Conservation (phyloP, 106 monocot species). For the Triglochin maritima region DNA sequence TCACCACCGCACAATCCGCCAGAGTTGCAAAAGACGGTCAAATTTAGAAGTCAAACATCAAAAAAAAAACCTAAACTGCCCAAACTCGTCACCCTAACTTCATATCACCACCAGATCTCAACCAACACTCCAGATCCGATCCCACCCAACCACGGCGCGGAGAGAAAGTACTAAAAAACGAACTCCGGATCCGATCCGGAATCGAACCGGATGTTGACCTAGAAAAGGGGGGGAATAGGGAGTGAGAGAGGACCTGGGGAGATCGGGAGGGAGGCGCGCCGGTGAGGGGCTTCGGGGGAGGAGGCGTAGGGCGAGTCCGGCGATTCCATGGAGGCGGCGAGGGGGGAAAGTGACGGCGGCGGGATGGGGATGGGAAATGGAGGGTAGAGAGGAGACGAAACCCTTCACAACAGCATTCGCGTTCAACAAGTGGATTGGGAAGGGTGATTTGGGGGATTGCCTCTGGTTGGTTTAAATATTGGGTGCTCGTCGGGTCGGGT, state of each 20-base stretch:
- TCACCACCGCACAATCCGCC: too few relatives aligned
- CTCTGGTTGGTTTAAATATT: too few relatives aligned
- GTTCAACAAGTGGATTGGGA: slow-evolving; percentile 15
- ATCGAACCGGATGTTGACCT: too few relatives aligned
- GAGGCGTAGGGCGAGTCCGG: slow-evolving; percentile 38
- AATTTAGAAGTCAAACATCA: too few relatives aligned
- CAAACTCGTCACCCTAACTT: too few relatives aligned
- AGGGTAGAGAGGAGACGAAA: not conserved
- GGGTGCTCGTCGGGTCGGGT: too few relatives aligned
- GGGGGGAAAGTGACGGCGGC: not conserved
- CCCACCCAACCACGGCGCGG: not conserved
- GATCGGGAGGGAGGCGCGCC: slow-evolving; percentile 11
- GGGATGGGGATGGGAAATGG: not conserved
- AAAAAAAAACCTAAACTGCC: too few relatives aligned
- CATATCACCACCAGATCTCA: not conserved
- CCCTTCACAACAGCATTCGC: slow-evolving; percentile 9
- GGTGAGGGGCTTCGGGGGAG: slow-evolving; percentile 30
- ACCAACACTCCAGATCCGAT: not conserved
- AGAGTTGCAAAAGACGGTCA: too few relatives aligned
- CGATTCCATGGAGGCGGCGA: slow-evolving; percentile 35
- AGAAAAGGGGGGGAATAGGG: not conserved
- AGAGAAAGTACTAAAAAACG: not conserved
- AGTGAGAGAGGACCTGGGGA: not conserved
- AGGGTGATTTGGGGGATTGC: not conserved
- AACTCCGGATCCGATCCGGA: too few relatives aligned